Evolutionary conservation across 192 early-diverging fungal genomes (phyloP), one percentile per base, ranked within the genome.

Genomic region (Lunasporangiospora selenospora): DNA sequence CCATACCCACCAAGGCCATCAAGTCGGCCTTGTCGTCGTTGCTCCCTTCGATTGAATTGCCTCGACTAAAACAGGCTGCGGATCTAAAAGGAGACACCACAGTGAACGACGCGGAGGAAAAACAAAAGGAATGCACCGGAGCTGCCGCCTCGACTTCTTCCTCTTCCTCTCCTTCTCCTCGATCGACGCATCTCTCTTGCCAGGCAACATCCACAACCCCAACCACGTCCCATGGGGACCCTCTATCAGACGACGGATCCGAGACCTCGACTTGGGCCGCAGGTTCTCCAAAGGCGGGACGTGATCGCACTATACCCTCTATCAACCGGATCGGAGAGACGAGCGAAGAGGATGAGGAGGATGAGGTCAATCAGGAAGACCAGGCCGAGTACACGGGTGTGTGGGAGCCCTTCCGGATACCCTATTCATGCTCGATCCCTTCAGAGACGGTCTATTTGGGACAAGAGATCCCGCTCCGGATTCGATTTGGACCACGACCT

Each of bases 371-470:
- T 8, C 23, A 38, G 5, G 53, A 57, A 6, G 49, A 61, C 13
- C 16, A 52, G 9, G 54, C 41, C 29, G 48, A 62, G 10, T 73
- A 73, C 40, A 73, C 69, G 10, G 69, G 69, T n/a, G 53, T 63
- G 0, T 73, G 69, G 69, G 69, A 73, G 12, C 60, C 69, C 2
- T 73, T 73, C 33, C 42, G 53, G 24, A 52, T 73, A 16, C 60
- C 69, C 2, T 73, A 73, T 31, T 62, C 53, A 2, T 63, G 53
- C 30, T 63, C 60, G 0, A 0, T 73, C 7, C 69, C 60, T 4
- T 63, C 69, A 12, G 69, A 73, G 31, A 58, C 49, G 6, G 60
- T 63, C 0, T 45, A 42, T 29, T 50, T 63, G 4, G 69, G 69
- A 5, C 60, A 73, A n/a, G 26, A 19, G 3, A 24, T 73, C 9